Conservation (phyloP, 2,329 filamentous ascomycete species). For the Endothia cerciana region DNA sequence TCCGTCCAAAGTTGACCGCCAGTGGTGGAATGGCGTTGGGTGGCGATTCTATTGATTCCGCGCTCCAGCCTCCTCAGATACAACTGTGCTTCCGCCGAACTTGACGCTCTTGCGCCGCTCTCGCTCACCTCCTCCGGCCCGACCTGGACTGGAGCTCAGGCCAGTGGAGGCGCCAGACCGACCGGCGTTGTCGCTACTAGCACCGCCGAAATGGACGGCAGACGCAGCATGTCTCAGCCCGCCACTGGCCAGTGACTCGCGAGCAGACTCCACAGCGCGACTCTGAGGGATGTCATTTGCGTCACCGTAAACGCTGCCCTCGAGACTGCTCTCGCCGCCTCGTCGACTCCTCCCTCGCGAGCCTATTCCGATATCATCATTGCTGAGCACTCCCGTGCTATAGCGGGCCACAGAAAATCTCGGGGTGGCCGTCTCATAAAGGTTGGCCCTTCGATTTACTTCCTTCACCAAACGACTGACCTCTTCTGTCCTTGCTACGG, state of each 20-base stretch:
- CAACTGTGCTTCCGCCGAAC: conserved; percentile 49
- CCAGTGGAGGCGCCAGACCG: conserved; percentile 34
- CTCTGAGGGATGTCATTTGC: conserved; percentile 61
- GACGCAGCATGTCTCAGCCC: conserved; percentile 6
- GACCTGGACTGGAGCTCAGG: conserved; percentile 55
- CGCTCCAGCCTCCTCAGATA: not conserved
- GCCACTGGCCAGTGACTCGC: conserved; percentile 47
- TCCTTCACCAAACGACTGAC: conserved; percentile 53
- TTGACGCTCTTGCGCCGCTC: conserved; percentile 69
- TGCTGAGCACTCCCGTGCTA: conserved; percentile 9
- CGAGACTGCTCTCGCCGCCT: conserved; percentile 24
- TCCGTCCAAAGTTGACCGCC: not conserved
- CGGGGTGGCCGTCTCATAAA: conserved; percentile 31
- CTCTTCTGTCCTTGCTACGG: conserved; percentile 53
- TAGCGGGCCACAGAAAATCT: conserved; percentile 15
- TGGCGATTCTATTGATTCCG: not conserved
- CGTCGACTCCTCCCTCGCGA: conserved; percentile 19
- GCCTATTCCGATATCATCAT: conserved; percentile 12
- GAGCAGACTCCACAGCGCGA: conserved; percentile 62
- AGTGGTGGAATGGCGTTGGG: not conserved
- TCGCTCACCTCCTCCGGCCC: conserved; percentile 44
- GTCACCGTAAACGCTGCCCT: conserved; percentile 49
- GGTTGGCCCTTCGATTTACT: conserved; percentile 29
- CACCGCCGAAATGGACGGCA: conserved; percentile 17
- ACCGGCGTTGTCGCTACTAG: conserved; percentile 29